A percentile compares a stretch with the other conserved stretches of the same genome.
phyloP scores from a whole-genome alignment of 306 rosid genomes.

The Casuarina cunninghamiana region DNA sequence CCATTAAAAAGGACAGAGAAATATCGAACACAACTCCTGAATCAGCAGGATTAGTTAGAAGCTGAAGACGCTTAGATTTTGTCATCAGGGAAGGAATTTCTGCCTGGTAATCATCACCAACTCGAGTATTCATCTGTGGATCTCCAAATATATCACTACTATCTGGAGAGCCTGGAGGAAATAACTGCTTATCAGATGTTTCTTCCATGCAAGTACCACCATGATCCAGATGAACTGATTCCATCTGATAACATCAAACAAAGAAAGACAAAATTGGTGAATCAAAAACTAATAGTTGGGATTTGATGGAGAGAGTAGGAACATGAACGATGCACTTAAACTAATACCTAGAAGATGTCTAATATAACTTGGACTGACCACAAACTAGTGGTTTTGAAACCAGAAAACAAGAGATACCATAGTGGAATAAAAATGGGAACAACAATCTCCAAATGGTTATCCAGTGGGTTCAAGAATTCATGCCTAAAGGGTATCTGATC shows the following conservation, averaged over 20 bases:
- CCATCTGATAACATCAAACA: slow-evolving; percentile 47
- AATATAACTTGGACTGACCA: background rate
- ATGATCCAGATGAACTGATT: slow-evolving; percentile 29
- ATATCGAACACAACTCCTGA: slow-evolving; percentile 29
- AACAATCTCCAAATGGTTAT: background rate
- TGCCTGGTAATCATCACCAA: slow-evolving; percentile 69
- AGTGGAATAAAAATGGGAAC: background rate
- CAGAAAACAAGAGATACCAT: background rate
- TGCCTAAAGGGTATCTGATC: no score
- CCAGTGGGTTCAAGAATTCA: background rate
- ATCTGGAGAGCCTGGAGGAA: slow-evolving; percentile 50
- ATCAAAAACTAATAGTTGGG: slow-evolving; percentile 18
- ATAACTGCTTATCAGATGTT: slow-evolving; percentile 30
- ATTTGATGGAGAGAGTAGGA: slow-evolving; percentile 8
- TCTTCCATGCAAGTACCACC: slow-evolving; percentile 38
- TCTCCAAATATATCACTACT: slow-evolving; percentile 40
- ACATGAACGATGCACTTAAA: slow-evolving; percentile 23
- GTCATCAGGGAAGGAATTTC: slow-evolving; percentile 51
- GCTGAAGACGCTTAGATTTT: slow-evolving; percentile 40
- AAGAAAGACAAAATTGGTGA: slow-evolving; percentile 13
- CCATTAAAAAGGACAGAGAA: slow-evolving; percentile 44
- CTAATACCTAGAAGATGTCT: slow-evolving; percentile 17
- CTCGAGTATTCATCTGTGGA: slow-evolving; percentile 45
- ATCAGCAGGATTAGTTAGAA: slow-evolving; percentile 39
- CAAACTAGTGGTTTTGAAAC: background rate